Base-by-base conservation (phyloP, 768 basidiomycete genomes). In the Pisolithus orientalis region DNA sequence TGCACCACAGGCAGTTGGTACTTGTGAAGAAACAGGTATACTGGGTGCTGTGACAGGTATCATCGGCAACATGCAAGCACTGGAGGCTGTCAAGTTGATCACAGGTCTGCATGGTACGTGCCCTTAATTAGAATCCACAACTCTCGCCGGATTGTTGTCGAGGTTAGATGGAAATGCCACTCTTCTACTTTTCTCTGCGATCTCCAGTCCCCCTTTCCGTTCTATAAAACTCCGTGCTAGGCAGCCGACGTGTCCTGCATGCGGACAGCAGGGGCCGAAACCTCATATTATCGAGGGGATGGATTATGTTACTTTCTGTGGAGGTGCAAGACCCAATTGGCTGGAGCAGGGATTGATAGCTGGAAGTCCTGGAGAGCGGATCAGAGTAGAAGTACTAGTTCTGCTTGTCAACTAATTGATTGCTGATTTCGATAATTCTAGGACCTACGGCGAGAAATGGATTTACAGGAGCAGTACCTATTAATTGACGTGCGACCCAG, bases 251-350 rank as follows among this genome's bases (percentile, higher is more conserved):
- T 99, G 95, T 68, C 68, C 78, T 6, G 84, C 87, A 0, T 99
- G 95, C 63, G 88, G 87, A 5, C 61, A 73, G n/a, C 61, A 73
- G n/a, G 75, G 69, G 13, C 60, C 75, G 56, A 74, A 59, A 25
- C 50, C 74, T 6, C 75, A 73, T 14, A 57, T 69, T 44, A 79
- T 89, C 21, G 74, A 76, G 5, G 72, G 77, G 14, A 78, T 74
- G 7, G 91, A 93, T 58, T 96, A 96, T 66, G 79, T 93, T 28
- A 79, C 85, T 52, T 93, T 94, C 62, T 96, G 94, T 58, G 90
- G 92, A 10, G 87, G 88, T 3, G 69, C 74, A 10, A 66, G 71
- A 21, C 84, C 87, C 1, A 80, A 89, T 63, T 89, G 83, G 83
- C 76, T 81, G 54, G 63, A 64, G 9, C 68, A 68, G 46, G 90